Evolutionary conservation across 768 basidiomycete genomes (phyloP).

Genomic region (Amanita subjunquillea): DNA sequence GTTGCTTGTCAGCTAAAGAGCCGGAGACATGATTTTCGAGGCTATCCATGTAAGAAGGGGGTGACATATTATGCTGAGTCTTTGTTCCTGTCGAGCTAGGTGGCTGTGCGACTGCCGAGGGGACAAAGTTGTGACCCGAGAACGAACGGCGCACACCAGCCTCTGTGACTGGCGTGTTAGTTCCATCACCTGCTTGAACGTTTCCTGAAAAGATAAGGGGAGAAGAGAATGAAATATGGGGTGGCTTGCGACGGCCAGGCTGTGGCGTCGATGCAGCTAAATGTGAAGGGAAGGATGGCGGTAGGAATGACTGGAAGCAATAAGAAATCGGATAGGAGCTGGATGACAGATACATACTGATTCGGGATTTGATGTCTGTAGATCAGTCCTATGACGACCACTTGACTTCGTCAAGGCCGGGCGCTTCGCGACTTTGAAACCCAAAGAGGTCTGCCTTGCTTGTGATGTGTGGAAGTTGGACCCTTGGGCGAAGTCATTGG

Average conservation of each 20-base stretch:
- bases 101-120: background rate
- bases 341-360: background rate
- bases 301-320: conserved; percentile 29
- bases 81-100: background rate
- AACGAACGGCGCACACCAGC: background rate
- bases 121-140: background rate
- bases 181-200: background rate
- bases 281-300: conserved; percentile 46
- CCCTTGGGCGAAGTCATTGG: background rate
- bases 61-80: background rate
- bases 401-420: conserved; percentile 17
- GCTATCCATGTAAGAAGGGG: background rate
- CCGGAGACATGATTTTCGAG: background rate
- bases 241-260: conserved; percentile 27
- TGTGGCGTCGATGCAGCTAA: conserved; percentile 44
- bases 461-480: conserved; percentile 7
- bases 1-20: background rate
- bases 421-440: conserved; percentile 35
- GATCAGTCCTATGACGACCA: background rate
- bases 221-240: conserved; percentile 18
- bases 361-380: background rate
- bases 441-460: conserved; percentile 1
- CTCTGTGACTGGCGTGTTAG: background rate
- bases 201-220: conserved; percentile 14
- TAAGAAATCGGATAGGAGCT: background rate